phyloP scores from a whole-genome alignment of 1,139 yeast genomes.

The Saccharomycopsis hybrid region DNA sequence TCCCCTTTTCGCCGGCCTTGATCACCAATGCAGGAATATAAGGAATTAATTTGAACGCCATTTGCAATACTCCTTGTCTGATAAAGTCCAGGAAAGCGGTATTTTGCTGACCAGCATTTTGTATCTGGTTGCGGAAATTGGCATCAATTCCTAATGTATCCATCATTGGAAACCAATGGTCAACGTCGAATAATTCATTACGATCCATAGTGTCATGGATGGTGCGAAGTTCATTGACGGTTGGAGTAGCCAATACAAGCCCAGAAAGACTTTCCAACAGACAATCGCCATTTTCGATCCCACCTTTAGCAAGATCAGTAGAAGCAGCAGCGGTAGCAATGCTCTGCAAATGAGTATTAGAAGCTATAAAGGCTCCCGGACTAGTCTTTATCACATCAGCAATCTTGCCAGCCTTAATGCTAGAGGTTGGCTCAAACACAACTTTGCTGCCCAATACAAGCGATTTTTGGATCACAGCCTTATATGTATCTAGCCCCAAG shows the following conservation, averaged over 20 bases:
- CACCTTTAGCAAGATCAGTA: too few relatives aligned
- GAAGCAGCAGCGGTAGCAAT: too few relatives aligned
- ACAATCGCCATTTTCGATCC: conserved; percentile 34
- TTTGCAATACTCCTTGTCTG: conserved; percentile 54
- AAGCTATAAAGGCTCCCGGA: conserved; percentile 29
- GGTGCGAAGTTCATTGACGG: conserved; percentile 50
- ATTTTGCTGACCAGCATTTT: conserved; percentile 13
- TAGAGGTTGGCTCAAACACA: conserved; percentile 74
- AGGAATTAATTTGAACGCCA: conserved; percentile 65
- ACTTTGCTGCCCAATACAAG: conserved; percentile 29
- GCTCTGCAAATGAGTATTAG: conserved; percentile 26
- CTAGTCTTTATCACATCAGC: conserved; percentile 25
- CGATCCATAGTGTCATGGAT: conserved; percentile 45
- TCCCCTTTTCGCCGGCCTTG: conserved; percentile 65
- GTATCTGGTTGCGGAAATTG: conserved; percentile 27
- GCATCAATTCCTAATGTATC: conserved; percentile 53
- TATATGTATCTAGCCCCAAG: conserved; percentile 5
- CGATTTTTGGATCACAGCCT: conserved; percentile 32
- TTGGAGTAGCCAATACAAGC: conserved; percentile 57
- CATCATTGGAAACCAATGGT: conserved; percentile 68
- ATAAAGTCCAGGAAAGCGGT: too few relatives aligned
- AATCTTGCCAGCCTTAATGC: conserved; percentile 45
- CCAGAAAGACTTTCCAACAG: conserved; percentile 30
- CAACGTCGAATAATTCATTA: conserved; percentile 51
- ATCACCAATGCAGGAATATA: conserved; percentile 61